These are phyloP conservation scores for Bipolaris oryzae DNA, from an alignment of 2,329 filamentous ascomycete species.

Conservation along the genomic window DNA sequence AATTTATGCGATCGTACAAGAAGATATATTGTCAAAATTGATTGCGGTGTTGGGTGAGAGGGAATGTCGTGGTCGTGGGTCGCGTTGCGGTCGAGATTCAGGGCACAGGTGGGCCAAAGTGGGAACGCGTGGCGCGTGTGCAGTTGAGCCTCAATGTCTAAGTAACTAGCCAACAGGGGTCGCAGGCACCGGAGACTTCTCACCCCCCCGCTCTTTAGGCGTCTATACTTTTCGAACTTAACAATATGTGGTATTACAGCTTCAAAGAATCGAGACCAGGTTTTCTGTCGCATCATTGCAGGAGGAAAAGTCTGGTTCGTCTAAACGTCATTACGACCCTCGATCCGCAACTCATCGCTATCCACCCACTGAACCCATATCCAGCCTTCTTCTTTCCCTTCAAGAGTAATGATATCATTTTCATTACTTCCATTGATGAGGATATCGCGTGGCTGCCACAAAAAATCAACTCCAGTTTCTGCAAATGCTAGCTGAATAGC, in stretches of 20 bases:
- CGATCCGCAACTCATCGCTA: not conserved
- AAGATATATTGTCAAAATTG: not conserved
- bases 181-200: not conserved
- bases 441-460: not conserved
- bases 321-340: not conserved
- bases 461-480: not conserved
- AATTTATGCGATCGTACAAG: not conserved
- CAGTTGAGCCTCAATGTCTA: conserved; percentile 21
- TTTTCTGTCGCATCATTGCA: too few relatives aligned
- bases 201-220: not conserved
- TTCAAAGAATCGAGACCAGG: too few relatives aligned
- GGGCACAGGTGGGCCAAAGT: conserved; percentile 19
- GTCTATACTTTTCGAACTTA: not conserved
- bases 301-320: not conserved
- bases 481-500: conserved; percentile 3
- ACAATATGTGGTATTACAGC: too few relatives aligned
- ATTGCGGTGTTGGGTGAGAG: not conserved
- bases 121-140: conserved; percentile 24
- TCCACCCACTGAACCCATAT: conserved; percentile 6
- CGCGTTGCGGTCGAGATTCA: conserved; percentile 22
- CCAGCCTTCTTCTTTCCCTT: conserved; percentile 5
- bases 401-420: not conserved
- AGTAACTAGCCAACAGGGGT: not conserved
- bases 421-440: not conserved
- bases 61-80: conserved; percentile 7